Base-by-base conservation (phyloP, 129 eudicot genomes). In the Artemisia annua region DNA sequence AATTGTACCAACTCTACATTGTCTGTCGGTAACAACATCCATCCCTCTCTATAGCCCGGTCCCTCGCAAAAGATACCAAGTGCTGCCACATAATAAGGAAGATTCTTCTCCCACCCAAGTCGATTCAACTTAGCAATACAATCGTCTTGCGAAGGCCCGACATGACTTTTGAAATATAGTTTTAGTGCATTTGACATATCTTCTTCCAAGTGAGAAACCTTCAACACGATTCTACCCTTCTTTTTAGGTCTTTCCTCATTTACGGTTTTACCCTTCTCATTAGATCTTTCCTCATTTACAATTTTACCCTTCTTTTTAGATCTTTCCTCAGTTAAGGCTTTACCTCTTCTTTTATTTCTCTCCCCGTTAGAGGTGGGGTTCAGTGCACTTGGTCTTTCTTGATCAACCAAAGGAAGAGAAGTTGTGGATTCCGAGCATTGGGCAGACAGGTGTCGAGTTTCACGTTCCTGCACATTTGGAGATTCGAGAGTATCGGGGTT, bases 11-110 rank as follows among this genome's bases (percentile, higher is more conserved):
- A 15, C 57, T 52, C 57, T 13, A 13, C 57, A 11, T 52, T 15
- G 17, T 12, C 7, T 11, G 13, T 52, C 19, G 57, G 57, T 11
- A 52, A 52, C 57, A 52, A 52, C 57, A 52, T 52, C 57, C 57
- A 52, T 52, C 17, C 57, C 7, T 52, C 57, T 52, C 57, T 52
- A 14, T 52, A 52, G 57, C 57, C 17, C 3, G 57, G 17, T 16
- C 57, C 57, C 57, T 52, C 57, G 15, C 57, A 52, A 52, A 52
- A 52, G n/a, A 52, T 52, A 52, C 57, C 57, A 5, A 52, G 57
- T 11, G 57, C 57, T 52, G 57, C 57, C n/a, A 52, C 57, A 52
- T 52, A 52, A 52, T 10, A 12, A 52, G 57, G 17, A 52, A 15
- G 7, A 52, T 52, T 52, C 57, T 52, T 52, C 7, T 15, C 57